Evolutionary conservation across 495 filamentous ascomycete species (phyloP).

Genomic region (Daldinia grandis): DNA sequence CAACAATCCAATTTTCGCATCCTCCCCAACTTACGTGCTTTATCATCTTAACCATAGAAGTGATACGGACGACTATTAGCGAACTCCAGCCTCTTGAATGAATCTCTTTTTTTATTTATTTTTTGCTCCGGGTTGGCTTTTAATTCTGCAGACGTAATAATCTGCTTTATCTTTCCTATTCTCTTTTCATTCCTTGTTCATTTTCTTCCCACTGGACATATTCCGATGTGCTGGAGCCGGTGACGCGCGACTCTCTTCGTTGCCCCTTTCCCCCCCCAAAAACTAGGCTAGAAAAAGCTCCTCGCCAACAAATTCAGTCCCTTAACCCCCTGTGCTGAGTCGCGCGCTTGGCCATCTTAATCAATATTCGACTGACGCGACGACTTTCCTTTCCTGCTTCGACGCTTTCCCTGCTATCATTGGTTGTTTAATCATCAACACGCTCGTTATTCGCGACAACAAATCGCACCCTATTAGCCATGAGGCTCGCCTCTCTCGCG

Average conservation of each 20-base stretch:
- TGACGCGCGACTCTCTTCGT: constrained; percentile 36
- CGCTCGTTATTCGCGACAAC: constrained; percentile 36
- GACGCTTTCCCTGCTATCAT: constrained; percentile 5
- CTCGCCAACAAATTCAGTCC: constrained; percentile 6
- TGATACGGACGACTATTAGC: constrained; percentile 34
- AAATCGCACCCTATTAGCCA: constrained; percentile 33
- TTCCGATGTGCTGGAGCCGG: constrained; percentile 40
- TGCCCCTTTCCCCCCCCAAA: constrained; percentile 35
- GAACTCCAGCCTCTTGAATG: constrained; percentile 36
- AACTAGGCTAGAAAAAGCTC: constrained; percentile 14
- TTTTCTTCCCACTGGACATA: constrained; percentile 42
- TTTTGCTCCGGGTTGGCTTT: constrained; percentile 36
- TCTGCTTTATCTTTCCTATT: constrained; percentile 24
- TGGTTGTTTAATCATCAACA: constrained; percentile 18
- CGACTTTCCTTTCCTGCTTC: background rate
- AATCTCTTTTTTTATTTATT: constrained; percentile 12
- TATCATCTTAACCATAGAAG: constrained; percentile 39
- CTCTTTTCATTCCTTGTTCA: constrained; percentile 21
- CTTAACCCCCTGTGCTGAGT: constrained; percentile 8
- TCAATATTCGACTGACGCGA: constrained; percentile 13
- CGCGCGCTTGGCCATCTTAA: constrained; percentile 22
- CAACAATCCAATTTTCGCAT: constrained; percentile 40
- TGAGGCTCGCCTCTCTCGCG: constrained; percentile 49
- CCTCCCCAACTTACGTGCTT: constrained; percentile 26
- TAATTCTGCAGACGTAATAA: constrained; percentile 29